Conservation (phyloP, 768 basidiomycete genomes). For the Sporobolomyces pararoseus region DNA sequence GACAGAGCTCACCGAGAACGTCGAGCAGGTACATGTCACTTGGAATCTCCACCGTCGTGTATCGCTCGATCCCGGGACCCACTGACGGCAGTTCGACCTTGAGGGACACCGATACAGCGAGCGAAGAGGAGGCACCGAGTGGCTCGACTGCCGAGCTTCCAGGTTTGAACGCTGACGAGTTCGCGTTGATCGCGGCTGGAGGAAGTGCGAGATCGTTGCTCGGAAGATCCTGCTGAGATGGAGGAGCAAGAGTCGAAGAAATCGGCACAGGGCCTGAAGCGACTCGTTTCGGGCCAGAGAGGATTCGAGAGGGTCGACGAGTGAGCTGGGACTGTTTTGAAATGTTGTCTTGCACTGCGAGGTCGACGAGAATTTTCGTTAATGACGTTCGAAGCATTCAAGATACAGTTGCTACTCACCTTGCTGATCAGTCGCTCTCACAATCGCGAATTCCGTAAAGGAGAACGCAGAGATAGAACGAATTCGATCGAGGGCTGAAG, state of each 20-base stretch:
- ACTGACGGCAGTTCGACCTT: constrained; percentile 2
- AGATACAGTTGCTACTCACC: no score
- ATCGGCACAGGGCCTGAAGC: background rate
- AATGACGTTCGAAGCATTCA: no score
- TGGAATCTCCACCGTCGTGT: constrained; percentile 48
- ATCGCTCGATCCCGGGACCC: constrained; percentile 5
- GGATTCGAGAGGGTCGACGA: constrained; percentile 70
- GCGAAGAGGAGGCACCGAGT: constrained; percentile 11
- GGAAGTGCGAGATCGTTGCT: background rate
- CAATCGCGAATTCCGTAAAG: constrained; percentile 81
- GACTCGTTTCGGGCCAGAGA: constrained; percentile 44
- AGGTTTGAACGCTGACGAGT: constrained; percentile 6
- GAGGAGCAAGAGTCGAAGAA: constrained; percentile 4
- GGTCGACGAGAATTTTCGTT: background rate
- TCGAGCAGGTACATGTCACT: constrained; percentile 63
- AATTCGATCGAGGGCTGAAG: constrained; percentile 85
- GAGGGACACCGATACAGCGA: constrained; percentile 22
- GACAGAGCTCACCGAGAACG: constrained; percentile 32
- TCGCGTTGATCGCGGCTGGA: background rate
- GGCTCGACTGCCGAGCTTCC: background rate
- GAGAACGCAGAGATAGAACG: constrained; percentile 82
- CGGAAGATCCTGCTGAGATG: background rate
- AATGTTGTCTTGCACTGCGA: constrained; percentile 69
- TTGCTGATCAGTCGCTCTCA: constrained; percentile 69
- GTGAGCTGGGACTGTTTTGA: constrained; percentile 74